Percentiles rank a stretch among this genome's conserved stretches.
These are phyloP conservation scores for Aspergillus indologenus DNA, from an alignment of 495 filamentous ascomycete species.

Conservation along the genomic window DNA sequence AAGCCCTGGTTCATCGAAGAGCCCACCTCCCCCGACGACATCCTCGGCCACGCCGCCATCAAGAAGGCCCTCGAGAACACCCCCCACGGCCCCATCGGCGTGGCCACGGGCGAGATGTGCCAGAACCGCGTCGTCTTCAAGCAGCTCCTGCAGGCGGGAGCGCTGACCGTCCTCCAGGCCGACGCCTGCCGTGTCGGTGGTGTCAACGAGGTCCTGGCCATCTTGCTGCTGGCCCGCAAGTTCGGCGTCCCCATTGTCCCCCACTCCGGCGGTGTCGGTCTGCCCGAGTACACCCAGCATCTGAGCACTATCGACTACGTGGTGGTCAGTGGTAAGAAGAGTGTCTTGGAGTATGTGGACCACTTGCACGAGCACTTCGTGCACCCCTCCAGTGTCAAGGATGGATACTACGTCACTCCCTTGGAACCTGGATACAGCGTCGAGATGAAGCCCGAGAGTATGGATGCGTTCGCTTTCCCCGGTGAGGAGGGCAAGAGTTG, in stretches of 20 bases:
- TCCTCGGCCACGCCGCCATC: slow-evolving; percentile 83
- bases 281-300: slow-evolving; percentile 94
- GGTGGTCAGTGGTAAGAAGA: slow-evolving; percentile 75
- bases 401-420: slow-evolving; percentile 87
- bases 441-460: slow-evolving; percentile 87
- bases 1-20: slow-evolving; percentile 98
- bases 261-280: slow-evolving; percentile 83
- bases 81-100: slow-evolving; percentile 68
- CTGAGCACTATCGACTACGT: slow-evolving; percentile 94
- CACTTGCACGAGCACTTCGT: slow-evolving; percentile 92
- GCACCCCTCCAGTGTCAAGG: slow-evolving; percentile 72
- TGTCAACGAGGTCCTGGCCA: slow-evolving; percentile 88
- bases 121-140: slow-evolving; percentile 95
- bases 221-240: slow-evolving; percentile 88
- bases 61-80: slow-evolving; percentile 66
- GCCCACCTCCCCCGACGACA: slow-evolving; percentile 91
- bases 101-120: slow-evolving; percentile 95
- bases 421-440: slow-evolving; percentile 81
- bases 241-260: slow-evolving; percentile 79
- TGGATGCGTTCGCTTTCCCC: slow-evolving; percentile 73
- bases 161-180: slow-evolving; percentile 85
- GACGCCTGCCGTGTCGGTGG: slow-evolving; percentile 91
- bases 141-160: slow-evolving; percentile 74
- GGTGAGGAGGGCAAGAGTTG: slow-evolving; percentile 74
- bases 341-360: slow-evolving; percentile 87